These are phyloP conservation scores for Pythium dissotocum DNA, from an alignment of 352 stramenopile genomes.

Conservation along the genomic window DNA sequence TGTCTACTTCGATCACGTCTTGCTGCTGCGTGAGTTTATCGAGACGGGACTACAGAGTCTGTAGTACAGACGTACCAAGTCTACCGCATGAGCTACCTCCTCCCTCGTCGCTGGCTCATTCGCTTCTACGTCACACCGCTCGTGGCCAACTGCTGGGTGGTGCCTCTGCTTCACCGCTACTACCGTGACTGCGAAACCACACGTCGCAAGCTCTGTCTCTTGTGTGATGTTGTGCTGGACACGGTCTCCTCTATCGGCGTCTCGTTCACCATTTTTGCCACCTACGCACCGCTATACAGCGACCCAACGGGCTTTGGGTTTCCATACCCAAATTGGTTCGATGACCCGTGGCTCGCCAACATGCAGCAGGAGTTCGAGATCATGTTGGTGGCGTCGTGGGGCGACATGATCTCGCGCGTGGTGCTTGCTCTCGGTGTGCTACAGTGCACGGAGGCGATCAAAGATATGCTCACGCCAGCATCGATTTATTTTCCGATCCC, in stretches of 20 bases:
- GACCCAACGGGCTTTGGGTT: constrained; percentile 1
- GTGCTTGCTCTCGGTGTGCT: constrained; percentile 3
- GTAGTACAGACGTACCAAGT: constrained; percentile 12
- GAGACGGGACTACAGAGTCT: constrained; percentile 11
- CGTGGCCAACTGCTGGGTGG: constrained; percentile 13
- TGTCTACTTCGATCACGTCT: constrained; percentile 4
- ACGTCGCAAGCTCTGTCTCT: background rate
- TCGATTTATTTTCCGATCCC: too few species aligned
- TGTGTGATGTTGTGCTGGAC: constrained; percentile 13
- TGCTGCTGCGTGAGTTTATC: background rate
- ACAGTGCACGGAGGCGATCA: constrained; percentile 12
- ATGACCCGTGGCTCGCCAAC: constrained; percentile 4
- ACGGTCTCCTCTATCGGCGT: constrained; percentile 11
- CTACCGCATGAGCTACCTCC: constrained; percentile 1
- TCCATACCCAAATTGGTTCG: constrained; percentile 1
- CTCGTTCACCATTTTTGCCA: background rate
- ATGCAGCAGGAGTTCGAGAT: constrained; percentile 17
- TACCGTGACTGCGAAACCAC: background rate
- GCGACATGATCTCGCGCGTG: constrained; percentile 2
- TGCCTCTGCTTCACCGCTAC: background rate
- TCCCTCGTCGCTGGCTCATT: constrained; percentile 20
- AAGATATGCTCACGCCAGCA: constrained; percentile 1
- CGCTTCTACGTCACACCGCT: constrained; percentile 16
- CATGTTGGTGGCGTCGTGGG: constrained; percentile 13
- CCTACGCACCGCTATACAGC: constrained; percentile 10